Conservation (phyloP, 2,329 filamentous ascomycete genomes). For the Escovopsis weberi region DNA sequence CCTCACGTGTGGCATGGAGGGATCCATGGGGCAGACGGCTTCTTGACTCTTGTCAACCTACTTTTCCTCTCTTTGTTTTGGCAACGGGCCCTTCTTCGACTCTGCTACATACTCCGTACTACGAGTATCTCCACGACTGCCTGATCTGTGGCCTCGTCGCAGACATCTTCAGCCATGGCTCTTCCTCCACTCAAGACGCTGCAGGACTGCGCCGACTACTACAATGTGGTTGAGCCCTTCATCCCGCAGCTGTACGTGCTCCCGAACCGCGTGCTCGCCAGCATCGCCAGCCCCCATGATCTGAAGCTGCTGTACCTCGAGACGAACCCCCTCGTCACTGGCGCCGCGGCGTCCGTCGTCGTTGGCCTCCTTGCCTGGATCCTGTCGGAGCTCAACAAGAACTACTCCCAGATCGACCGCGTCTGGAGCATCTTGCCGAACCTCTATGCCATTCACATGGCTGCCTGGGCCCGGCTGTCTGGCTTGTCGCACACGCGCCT, state of each 20-base stretch:
- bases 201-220: constrained; percentile 62
- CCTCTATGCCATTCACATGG: constrained; percentile 73
- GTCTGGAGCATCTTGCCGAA: constrained; percentile 83
- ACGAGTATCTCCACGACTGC: too few species aligned
- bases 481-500: constrained; percentile 56
- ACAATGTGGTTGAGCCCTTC: constrained; percentile 61
- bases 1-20: too few species aligned
- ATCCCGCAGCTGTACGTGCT: constrained; percentile 55
- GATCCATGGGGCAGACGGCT: too few species aligned
- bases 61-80: too few species aligned
- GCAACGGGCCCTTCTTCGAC: too few species aligned
- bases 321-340: constrained; percentile 76
- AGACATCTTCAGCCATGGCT: constrained; percentile 36
- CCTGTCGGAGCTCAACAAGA: constrained; percentile 71
- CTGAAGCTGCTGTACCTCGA: constrained; percentile 60
- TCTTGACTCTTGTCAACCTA: too few species aligned
- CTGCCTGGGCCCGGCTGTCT: constrained; percentile 64
- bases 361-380: constrained; percentile 60
- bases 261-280: constrained; percentile 47
- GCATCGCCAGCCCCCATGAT: constrained; percentile 42
- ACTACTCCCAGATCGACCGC: constrained; percentile 94
- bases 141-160: too few species aligned
- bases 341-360: constrained; percentile 55
- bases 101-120: too few species aligned
- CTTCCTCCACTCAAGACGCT: constrained; percentile 58